Evolutionary conservation across 2,329 filamentous ascomycete genomes (phyloP), one percentile per base, ranked within the genome.

Genomic region (Hypocreales sp.): DNA sequence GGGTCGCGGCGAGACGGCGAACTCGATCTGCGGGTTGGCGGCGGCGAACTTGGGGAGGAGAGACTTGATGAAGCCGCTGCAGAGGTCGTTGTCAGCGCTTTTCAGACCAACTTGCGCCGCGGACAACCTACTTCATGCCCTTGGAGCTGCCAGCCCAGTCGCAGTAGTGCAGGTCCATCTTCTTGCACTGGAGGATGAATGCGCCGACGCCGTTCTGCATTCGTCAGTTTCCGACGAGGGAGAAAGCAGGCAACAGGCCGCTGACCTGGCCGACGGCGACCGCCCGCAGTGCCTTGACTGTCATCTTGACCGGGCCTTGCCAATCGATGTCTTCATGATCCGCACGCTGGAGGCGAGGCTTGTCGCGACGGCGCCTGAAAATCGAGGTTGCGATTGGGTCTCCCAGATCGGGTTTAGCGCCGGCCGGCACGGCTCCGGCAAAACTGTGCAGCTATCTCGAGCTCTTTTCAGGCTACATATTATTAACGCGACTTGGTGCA

Each of bases 121-220:
- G n/a, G 11, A 9, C 14, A 6, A 40, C 67, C 37, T 64, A 90
- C 81, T 92, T 90, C 84, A 95, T 94, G 48, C 90, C 90, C 46
- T 63, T 73, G 20, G 87, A 95, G 53, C 82, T 92, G 36, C 86
- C 90, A 31, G 80, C 82, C 72, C 79, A 86, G 66, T 95, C 84
- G 64, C 90, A 95, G 63, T 93, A 98, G 61, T 92, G 81, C 48
- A 98, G 82, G 53, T 93, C 82, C 53, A 98, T 64, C 49, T 78
- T 80, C 65, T 83, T 92, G 73, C 90, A 98, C 63, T 93, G 87
- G 32, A 94, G 72, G 56, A 98, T 82, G 64, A 95, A 95, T 51
- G 86, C 81, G 46, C 87, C 87, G 41, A 95, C 67, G 66, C 90
- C 90, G 62, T 98, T 95, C 86, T 95, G 19, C 6, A 19, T 21